Evolutionary conservation across 495 filamentous ascomycete species (phyloP), one percentile per base, ranked within the genome.

Genomic region (Apodospora peruviana): DNA sequence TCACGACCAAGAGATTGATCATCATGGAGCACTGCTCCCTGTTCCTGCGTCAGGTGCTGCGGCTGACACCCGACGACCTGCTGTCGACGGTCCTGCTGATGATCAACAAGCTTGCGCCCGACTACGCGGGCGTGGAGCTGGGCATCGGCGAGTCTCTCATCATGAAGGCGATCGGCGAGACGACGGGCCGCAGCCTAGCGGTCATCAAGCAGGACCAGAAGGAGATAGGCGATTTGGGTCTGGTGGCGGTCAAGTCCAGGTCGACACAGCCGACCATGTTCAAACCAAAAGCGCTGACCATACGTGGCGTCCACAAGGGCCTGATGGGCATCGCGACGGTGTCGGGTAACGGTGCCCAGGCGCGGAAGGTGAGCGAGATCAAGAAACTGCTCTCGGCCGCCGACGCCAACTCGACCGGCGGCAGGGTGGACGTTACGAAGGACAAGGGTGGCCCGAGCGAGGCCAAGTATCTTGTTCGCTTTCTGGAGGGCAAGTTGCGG

Each of bases 111-210:
- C 81, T 98, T 27, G 93, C 93, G 11, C 91, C 93, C 1, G 93
- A 98, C 61, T 98, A 96, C 59, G 84, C 91, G 20, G 93, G 93
- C 17, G 87, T 98, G 48, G 93, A 98, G 67, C 74, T 98, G 16
- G 93, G 93, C 23, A 97, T 98, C 60, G 93, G 93, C 37, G 93
- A 98, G 71, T 95, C 90, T 12, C 64, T 98, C 38, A 95, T 98
- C 57, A 96, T 98, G 90, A 98, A 96, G 59, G 87, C 93, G 14
- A 95, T 98, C 59, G 90, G 90, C 12, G 91, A 98, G 70, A 84
- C 82, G 43, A 97, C 93, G 2, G 93, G 93, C 5, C 84, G 94
- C 45, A 93, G 84, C 60, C 66, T 96, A 35, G 68, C 79, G 8
- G 81, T 93, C 44, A 95, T 97, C 66, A 96, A 96, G 63, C 77